A percentile compares a stretch with the other conserved stretches of the same genome.
phyloP scores from a whole-genome alignment of 805 yeast genomes.

The Yarrowia bubula region DNA sequence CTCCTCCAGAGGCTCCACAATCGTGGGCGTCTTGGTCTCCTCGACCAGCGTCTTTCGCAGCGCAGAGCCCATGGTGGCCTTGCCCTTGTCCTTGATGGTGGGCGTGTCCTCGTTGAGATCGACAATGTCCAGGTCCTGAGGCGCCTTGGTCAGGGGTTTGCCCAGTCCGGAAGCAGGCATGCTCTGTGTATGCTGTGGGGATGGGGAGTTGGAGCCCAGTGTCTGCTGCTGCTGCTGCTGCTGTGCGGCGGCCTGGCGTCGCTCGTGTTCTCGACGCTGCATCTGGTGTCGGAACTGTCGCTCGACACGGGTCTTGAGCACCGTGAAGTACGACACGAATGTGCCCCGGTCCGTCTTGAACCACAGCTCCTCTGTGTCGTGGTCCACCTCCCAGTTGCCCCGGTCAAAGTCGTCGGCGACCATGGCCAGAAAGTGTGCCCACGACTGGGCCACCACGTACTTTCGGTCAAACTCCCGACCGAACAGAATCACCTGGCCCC shows the following conservation, averaged over 20 bases:
- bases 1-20: conserved; percentile 7
- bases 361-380: conserved; percentile 55
- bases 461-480: conserved; percentile 94
- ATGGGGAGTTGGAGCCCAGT: background rate
- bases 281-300: conserved; percentile 30
- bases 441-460: conserved; percentile 78
- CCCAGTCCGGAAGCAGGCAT: conserved; percentile 19
- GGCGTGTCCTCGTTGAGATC: conserved; percentile 8
- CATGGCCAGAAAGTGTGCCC: conserved; percentile 81
- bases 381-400: conserved; percentile 74
- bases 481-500: conserved; percentile 90
- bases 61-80: conserved; percentile 17
- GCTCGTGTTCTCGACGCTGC: conserved; percentile 25
- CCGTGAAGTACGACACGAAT: conserved; percentile 60
- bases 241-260: conserved; percentile 1
- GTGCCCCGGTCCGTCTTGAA: conserved; percentile 68
- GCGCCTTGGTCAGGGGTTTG: conserved; percentile 17
- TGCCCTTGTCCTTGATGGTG: conserved; percentile 21
- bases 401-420: conserved; percentile 85
- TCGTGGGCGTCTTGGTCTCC: conserved; percentile 1
- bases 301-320: conserved; percentile 48
- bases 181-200: conserved; percentile 21
- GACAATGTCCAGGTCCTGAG: background rate
- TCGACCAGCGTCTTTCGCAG: conserved; percentile 13
- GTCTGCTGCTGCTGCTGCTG: conserved; percentile 10